Evolutionary conservation across 345 rosid species (phyloP).

Genomic region (Eucalyptus camaldulensis): DNA sequence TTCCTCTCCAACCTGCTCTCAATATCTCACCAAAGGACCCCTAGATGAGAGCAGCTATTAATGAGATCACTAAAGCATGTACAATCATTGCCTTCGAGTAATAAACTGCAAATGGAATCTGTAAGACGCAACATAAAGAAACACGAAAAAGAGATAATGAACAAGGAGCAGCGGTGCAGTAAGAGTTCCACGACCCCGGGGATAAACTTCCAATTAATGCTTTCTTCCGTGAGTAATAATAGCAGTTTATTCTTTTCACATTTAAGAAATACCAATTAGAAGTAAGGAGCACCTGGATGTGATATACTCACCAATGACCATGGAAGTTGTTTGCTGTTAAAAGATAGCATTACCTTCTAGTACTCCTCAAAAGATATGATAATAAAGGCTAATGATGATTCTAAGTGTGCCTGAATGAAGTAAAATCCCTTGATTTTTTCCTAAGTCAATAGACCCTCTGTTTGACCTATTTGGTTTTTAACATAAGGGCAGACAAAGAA

Average conservation of each 20-base stretch:
- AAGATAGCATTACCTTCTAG: not conserved
- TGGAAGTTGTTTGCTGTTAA: not conserved
- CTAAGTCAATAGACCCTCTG: not conserved
- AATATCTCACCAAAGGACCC: conserved; percentile 99
- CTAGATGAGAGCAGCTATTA: conserved; percentile 16
- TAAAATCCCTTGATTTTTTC: not conserved
- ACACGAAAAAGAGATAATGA: not conserved
- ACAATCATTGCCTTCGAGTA: not conserved
- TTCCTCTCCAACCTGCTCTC: conserved; percentile 96
- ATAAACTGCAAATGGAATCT: not conserved
- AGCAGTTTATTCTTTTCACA: not conserved
- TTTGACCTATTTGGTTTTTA: not conserved
- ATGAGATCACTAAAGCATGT: not conserved
- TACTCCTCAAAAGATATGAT: not conserved
- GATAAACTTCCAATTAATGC: not conserved
- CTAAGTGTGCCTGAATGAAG: not conserved
- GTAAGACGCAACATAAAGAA: not conserved
- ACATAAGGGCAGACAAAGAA: not conserved
- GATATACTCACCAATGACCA: not conserved
- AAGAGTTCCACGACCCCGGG: not conserved
- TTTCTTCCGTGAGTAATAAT: not conserved
- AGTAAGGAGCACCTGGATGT: not conserved
- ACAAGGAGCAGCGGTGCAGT: not conserved
- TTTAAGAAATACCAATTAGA: not conserved
- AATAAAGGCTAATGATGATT: not conserved